A percentile compares a stretch with the other conserved stretches of the same genome.
Conservation (phyloP, 2,329 filamentous ascomycete genomes). For the Talaromyces albobiverticillius region DNA sequence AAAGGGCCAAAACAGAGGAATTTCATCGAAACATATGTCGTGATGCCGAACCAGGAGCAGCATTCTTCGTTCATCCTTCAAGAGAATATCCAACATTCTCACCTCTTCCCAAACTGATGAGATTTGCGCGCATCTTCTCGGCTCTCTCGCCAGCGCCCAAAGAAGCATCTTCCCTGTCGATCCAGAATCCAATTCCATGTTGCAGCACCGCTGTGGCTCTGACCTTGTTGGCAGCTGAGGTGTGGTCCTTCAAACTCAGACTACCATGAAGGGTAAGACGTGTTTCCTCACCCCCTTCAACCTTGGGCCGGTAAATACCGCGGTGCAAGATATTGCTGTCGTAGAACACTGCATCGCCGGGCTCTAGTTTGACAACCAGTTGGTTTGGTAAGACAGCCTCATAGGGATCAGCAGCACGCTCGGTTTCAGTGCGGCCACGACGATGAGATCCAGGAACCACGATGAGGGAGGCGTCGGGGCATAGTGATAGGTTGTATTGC, state of each 20-base stretch:
- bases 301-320: conserved; percentile 41
- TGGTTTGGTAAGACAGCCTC: conserved; percentile 61
- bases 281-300: conserved; percentile 33
- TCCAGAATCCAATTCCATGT: conserved; percentile 46
- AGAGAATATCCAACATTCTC: conserved; percentile 39
- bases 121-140: conserved; percentile 43
- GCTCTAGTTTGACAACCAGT: conserved; percentile 62
- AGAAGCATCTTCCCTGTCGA: conserved; percentile 39
- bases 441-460: conserved; percentile 74
- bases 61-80: conserved; percentile 4
- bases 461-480: conserved; percentile 68
- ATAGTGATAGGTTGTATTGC: conserved; percentile 84
- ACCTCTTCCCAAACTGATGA: conserved; percentile 44
- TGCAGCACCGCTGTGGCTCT: conserved; percentile 44
- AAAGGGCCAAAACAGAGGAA: background rate
- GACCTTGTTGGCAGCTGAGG: conserved; percentile 28
- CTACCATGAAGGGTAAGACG: conserved; percentile 44
- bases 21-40: background rate
- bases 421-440: conserved; percentile 66
- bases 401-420: conserved; percentile 66
- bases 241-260: conserved; percentile 35
- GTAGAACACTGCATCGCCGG: conserved; percentile 82
- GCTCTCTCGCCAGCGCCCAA: conserved; percentile 37
- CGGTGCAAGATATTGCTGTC: conserved; percentile 77
- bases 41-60: background rate